phyloP scores from a whole-genome alignment of 495 filamentous ascomycete species.

The Mycothermus thermophilus region DNA sequence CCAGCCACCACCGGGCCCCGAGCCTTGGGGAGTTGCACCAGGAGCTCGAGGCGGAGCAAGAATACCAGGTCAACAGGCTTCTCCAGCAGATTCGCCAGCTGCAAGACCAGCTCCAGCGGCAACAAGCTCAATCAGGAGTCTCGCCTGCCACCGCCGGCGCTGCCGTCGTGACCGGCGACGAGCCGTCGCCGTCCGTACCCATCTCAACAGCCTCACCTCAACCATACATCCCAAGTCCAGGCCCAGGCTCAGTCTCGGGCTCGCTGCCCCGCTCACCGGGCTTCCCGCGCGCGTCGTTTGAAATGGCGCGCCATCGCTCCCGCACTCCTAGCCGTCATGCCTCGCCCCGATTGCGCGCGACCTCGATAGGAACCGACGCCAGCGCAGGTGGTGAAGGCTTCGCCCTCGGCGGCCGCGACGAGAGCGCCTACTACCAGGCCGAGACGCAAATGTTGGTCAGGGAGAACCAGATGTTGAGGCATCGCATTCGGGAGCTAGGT shows the following conservation, averaged over 20 bases:
- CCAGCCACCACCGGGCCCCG: slow-evolving; percentile 51
- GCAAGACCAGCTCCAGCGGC: slow-evolving; percentile 62
- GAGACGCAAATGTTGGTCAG: slow-evolving; percentile 75
- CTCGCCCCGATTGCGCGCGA: slow-evolving; percentile 40
- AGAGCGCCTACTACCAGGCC: slow-evolving; percentile 79
- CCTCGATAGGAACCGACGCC: slow-evolving; percentile 39
- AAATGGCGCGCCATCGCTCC: slow-evolving; percentile 41
- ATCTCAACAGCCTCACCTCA: slow-evolving; percentile 17
- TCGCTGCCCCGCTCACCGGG: slow-evolving; percentile 40
- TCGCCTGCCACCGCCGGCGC: slow-evolving; percentile 31
- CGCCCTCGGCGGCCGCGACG: slow-evolving; percentile 46
- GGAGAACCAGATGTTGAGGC: slow-evolving; percentile 88
- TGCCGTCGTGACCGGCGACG: slow-evolving; percentile 54
- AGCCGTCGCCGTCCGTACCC: slow-evolving; percentile 34
- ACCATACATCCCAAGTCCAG: slow-evolving; percentile 10
- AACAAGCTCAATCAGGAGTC: no score
- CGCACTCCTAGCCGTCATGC: slow-evolving; percentile 43
- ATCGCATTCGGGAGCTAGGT: slow-evolving; percentile 75
- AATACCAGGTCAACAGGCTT: slow-evolving; percentile 89
- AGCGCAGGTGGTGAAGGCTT: slow-evolving; percentile 32
- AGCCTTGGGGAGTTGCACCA: slow-evolving; percentile 93
- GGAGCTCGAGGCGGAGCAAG: slow-evolving; percentile 87
- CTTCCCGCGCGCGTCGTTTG: slow-evolving; percentile 35
- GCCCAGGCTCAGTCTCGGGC: no score
- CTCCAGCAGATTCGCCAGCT: slow-evolving; percentile 79